Evolutionary conservation across 371 early-diverging fungal species (phyloP).

Genomic region (Umbelopsis sp.): DNA sequence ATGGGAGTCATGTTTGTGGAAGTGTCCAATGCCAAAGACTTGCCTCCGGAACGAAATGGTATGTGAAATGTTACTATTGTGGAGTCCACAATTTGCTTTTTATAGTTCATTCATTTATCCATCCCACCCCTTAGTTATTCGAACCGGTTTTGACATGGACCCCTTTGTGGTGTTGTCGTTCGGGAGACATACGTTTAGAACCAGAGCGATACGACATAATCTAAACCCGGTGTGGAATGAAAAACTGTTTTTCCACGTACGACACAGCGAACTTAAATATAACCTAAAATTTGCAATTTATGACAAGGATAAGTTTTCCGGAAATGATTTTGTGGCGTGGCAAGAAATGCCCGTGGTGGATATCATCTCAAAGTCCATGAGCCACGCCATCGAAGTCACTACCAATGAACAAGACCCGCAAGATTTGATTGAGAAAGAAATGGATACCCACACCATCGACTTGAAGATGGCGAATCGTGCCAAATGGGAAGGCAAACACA

Average conservation of each 20-base stretch:
- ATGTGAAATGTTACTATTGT: not conserved
- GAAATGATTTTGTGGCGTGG: conserved; percentile 73
- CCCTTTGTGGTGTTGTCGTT: conserved; percentile 83
- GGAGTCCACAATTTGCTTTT: no score
- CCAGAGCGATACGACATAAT: conserved; percentile 65
- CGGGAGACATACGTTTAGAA: conserved; percentile 72
- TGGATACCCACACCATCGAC: conserved; percentile 44
- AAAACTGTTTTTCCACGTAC: conserved; percentile 68
- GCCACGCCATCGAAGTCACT: conserved; percentile 19
- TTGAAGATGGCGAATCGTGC: conserved; percentile 38
- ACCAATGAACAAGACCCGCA: conserved; percentile 18
- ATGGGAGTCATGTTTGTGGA: conserved; percentile 69
- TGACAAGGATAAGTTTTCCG: conserved; percentile 79
- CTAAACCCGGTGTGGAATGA: conserved; percentile 75
- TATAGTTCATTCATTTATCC: no score
- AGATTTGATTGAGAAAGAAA: conserved; percentile 50
- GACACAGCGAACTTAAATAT: conserved; percentile 59
- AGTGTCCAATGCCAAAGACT: conserved; percentile 60
- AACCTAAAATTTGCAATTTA: conserved; percentile 72
- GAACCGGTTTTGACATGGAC: conserved; percentile 81
- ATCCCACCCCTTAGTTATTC: conserved; percentile 35
- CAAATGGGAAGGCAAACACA: conserved; percentile 42
- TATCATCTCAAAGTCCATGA: conserved; percentile 29
- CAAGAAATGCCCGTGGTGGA: conserved; percentile 50
- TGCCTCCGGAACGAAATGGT: conserved; percentile 63